Evolutionary conservation across 805 yeast genomes (phyloP).

Genomic region (Saturnispora quitensis): DNA sequence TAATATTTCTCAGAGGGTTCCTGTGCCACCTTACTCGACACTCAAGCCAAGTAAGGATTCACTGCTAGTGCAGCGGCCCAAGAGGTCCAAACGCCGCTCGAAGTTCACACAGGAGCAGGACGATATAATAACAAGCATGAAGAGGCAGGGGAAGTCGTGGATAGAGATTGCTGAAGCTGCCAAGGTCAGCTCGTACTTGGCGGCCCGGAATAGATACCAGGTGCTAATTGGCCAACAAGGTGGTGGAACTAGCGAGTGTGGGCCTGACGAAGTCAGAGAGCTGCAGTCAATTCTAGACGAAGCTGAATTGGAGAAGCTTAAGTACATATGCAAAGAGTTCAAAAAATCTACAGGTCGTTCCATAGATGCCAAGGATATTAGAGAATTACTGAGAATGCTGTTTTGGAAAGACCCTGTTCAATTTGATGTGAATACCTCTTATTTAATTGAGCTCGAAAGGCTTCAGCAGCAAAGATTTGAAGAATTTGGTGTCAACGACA

Average conservation of each 20-base stretch:
- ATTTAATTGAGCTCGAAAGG: conserved; percentile 34
- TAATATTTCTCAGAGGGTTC: conserved; percentile 20
- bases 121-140: conserved; percentile 49
- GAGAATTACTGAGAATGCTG: conserved; percentile 42
- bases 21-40: conserved; percentile 24
- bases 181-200: conserved; percentile 54
- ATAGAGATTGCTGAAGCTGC: conserved; percentile 61
- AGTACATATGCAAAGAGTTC: conserved; percentile 52
- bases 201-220: conserved; percentile 72
- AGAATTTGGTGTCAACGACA: conserved; percentile 5
- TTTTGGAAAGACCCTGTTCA: conserved; percentile 46
- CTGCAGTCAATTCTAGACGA: conserved; percentile 51
- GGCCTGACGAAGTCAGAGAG: conserved; percentile 41
- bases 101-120: conserved; percentile 66
- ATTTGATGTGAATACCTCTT: conserved; percentile 47
- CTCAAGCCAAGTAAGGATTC: conserved; percentile 18
- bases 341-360: conserved; percentile 43
- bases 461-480: conserved; percentile 15
- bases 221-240: conserved; percentile 80
- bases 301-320: conserved; percentile 66
- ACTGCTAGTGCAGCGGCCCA: conserved; percentile 23
- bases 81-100: conserved; percentile 51
- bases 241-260: conserved; percentile 60
- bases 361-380: conserved; percentile 45
- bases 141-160: conserved; percentile 60